Evolutionary conservation across 2,329 filamentous ascomycete species (phyloP), one percentile per base, ranked within the genome.

Genomic region (Ilyonectria mors-panacis): DNA sequence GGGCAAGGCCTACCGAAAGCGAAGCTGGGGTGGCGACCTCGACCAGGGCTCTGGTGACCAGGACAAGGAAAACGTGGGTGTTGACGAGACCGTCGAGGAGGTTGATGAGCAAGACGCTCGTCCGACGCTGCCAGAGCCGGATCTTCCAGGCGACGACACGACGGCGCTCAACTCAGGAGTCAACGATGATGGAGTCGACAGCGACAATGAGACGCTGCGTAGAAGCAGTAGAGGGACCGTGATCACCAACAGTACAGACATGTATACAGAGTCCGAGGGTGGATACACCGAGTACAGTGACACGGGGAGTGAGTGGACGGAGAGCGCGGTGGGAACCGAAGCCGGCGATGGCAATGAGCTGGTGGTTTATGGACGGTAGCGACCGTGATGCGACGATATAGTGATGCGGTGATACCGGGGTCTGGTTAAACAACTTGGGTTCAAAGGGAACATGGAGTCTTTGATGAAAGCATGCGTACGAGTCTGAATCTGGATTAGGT

Each of bases 1-100:
- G 23, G 72, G 69, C 42, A 84, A 85, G 28, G 82, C 83, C 0
- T 78, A 88, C 53, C 86, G 92, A 54, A 94, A 94, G 81, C 84
- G 86, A 48, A 94, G 92, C 75, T 94, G 92, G 92, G 89, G 87
- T 33, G 88, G 87, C 17, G 83, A 78, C 60, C 76, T 76, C 50
- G 78, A 78, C 61, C 88, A 87, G 76, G 81, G 80, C 2, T 86
- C 87, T 58, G 87, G 85, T 4, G 85, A 87, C 26, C 80, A 89
- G 19, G 84, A 88, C 65, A 91, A 92, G 78, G 91, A 92, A 76
- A 92, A 92, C 70, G 82, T 91, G 42, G 81, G 82, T 6, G 82
- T 92, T 44, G 85, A 85, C n/a, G 91, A 93, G 76, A 87, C 86
- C 54, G 87, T 90, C 47, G 91, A 93, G 67, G 89, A 91, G 70